Percentiles rank a stretch among this genome's conserved stretches.
These are phyloP conservation scores for Chrysoporthe puriensis DNA, from an alignment of 2,329 filamentous ascomycete genomes.

Conservation along the genomic window DNA sequence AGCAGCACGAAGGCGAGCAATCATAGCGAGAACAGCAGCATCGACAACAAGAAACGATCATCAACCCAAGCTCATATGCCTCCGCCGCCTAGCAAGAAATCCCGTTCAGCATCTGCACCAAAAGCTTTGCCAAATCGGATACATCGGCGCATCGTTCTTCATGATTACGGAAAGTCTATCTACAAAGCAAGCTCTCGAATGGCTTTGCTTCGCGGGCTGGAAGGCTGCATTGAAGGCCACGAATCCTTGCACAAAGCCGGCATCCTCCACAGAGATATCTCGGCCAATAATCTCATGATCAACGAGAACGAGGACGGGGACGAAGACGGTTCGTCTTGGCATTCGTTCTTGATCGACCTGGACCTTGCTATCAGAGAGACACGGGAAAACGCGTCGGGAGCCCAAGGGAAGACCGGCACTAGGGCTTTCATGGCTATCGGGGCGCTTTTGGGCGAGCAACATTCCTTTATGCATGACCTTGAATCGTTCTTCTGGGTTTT, in stretches of 20 bases:
- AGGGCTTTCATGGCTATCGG: constrained; percentile 52
- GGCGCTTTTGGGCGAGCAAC: constrained; percentile 43
- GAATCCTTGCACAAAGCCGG: no score
- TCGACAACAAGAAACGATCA: no score
- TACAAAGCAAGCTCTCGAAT: constrained; percentile 39
- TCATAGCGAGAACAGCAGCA: no score
- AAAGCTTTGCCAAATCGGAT: background rate
- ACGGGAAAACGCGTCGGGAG: constrained; percentile 41
- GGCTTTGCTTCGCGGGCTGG: constrained; percentile 32
- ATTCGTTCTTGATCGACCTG: no score
- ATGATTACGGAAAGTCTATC: constrained; percentile 41
- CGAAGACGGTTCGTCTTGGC: no score
- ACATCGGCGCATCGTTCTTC: background rate
- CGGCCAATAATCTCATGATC: no score
- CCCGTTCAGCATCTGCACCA: background rate
- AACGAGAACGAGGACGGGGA: no score
- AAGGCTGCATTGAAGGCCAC: no score
- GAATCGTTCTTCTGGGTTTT: constrained; percentile 54
- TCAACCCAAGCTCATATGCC: no score
- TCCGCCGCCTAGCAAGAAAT: constrained; percentile 13
- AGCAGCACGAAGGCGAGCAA: no score
- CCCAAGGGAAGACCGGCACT: constrained; percentile 48
- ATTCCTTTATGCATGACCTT: constrained; percentile 50
- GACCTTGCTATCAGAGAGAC: no score
- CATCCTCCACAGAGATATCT: no score